Conservation (phyloP, 1,284 basidiomycete genomes). For the Leccinum fallax region DNA sequence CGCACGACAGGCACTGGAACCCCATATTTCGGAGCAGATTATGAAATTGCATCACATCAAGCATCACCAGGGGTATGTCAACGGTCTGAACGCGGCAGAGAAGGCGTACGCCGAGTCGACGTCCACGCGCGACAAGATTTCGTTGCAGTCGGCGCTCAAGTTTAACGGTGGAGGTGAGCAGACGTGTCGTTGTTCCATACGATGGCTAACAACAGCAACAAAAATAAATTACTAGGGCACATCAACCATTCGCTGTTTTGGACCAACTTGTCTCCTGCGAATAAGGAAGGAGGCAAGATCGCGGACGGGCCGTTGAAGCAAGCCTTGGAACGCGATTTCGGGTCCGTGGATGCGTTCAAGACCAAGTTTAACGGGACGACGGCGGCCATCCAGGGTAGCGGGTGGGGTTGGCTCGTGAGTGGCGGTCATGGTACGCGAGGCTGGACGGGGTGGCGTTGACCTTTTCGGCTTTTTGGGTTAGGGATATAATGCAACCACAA, state of each 20-base stretch:
- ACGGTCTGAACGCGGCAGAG: conserved; percentile 90
- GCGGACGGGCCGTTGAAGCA: conserved; percentile 75
- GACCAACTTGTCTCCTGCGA: conserved; percentile 86
- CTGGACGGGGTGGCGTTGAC: background rate
- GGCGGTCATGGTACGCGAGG: background rate
- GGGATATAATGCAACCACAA: conserved; percentile 72
- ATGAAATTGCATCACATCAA: conserved; percentile 95
- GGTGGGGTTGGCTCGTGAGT: conserved; percentile 95
- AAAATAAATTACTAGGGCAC: conserved; percentile 53
- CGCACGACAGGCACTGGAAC: conserved; percentile 62
- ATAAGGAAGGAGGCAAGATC: conserved; percentile 66
- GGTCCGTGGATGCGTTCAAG: conserved; percentile 84
- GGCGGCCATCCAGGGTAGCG: conserved; percentile 95
- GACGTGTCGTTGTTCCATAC: background rate
- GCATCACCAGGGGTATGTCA: conserved; percentile 95
- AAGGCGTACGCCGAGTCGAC: conserved; percentile 72
- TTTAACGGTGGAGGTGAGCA: conserved; percentile 86
- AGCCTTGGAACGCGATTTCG: conserved; percentile 85
- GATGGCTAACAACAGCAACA: background rate
- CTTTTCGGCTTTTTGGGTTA: conserved; percentile 52
- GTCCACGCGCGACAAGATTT: conserved; percentile 81
- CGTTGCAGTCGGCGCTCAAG: conserved; percentile 83
- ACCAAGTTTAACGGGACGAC: conserved; percentile 83
- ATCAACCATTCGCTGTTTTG: conserved; percentile 97
- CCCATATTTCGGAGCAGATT: conserved; percentile 78